Evolutionary conservation across 108 stramenopile species (phyloP).

Genomic region (Pelagomonas calceolata): DNA sequence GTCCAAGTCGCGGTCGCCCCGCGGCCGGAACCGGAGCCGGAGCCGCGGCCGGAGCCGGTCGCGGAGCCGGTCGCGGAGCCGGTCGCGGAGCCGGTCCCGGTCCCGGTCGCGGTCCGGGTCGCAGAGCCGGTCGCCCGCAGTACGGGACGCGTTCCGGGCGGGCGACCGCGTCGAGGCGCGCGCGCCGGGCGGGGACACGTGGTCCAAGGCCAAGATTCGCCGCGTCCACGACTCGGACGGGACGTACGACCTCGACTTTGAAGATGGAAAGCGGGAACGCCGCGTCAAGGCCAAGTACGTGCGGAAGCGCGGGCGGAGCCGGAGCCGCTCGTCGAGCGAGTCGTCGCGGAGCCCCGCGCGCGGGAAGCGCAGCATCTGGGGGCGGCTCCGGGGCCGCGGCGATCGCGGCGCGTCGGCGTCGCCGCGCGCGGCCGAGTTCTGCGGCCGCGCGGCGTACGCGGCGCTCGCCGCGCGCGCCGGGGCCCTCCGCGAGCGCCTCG

Average conservation of each 20-base stretch:
- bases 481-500: background rate
- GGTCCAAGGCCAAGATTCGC: slow-evolving; percentile 6
- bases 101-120: background rate
- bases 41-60: too few species aligned
- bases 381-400: background rate
- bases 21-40: slow-evolving; percentile 3
- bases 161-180: slow-evolving; percentile 36
- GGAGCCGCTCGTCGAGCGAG: background rate
- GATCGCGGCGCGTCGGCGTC: background rate
- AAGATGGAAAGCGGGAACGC: slow-evolving; percentile 30
- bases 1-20: too few species aligned
- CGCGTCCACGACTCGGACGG: slow-evolving; percentile 20
- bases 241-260: slow-evolving; percentile 26
- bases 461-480: background rate
- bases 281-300: background rate
- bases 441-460: background rate
- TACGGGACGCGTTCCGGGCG: slow-evolving; percentile 11
- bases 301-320: background rate
- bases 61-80: too few species aligned
- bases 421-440: background rate
- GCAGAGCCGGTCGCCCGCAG: background rate
- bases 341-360: background rate
- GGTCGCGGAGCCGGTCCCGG: too few species aligned
- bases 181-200: slow-evolving; percentile 18
- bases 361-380: background rate